Evolutionary conservation across 306 rosid genomes (phyloP).

Genomic region (Lathyrus tuberosus): DNA sequence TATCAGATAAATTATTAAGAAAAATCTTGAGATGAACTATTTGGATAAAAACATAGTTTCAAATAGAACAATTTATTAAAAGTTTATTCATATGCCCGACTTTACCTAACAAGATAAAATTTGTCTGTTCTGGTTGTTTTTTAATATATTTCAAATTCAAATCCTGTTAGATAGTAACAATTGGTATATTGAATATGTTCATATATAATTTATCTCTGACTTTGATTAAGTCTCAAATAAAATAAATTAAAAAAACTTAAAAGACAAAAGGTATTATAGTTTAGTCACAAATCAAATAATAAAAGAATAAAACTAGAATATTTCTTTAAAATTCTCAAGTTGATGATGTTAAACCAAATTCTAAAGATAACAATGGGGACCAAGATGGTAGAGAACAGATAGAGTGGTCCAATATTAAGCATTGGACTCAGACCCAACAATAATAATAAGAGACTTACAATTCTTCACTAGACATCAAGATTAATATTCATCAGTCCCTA

Average conservation of each 20-base stretch:
- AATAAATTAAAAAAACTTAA: background rate
- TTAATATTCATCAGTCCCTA: slow-evolving; percentile 27
- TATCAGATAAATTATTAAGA: too few species aligned
- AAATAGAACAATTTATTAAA: too few species aligned
- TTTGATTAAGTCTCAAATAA: too few species aligned
- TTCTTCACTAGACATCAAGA: slow-evolving; percentile 18
- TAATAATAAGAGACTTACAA: slow-evolving; percentile 36
- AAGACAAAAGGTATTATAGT: background rate
- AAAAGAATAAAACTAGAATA: background rate
- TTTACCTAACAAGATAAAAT: too few species aligned
- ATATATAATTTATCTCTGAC: too few species aligned
- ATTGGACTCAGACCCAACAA: slow-evolving; percentile 49
- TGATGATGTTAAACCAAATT: slow-evolving; percentile 24
- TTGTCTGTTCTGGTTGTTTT: too few species aligned
- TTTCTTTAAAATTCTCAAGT: slow-evolving; percentile 3
- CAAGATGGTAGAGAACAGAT: slow-evolving; percentile 31
- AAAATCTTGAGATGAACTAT: too few species aligned
- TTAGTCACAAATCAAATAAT: background rate
- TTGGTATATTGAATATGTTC: too few species aligned
- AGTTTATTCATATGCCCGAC: too few species aligned
- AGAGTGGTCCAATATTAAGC: slow-evolving; percentile 43
- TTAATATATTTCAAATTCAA: too few species aligned
- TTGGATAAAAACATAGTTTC: too few species aligned
- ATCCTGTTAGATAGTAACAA: too few species aligned
- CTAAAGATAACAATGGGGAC: slow-evolving; percentile 42